Evolutionary conservation across 2,329 filamentous ascomycete genomes (phyloP), one percentile per base, ranked within the genome.

Genomic region (Aspergillus sclerotialis): DNA sequence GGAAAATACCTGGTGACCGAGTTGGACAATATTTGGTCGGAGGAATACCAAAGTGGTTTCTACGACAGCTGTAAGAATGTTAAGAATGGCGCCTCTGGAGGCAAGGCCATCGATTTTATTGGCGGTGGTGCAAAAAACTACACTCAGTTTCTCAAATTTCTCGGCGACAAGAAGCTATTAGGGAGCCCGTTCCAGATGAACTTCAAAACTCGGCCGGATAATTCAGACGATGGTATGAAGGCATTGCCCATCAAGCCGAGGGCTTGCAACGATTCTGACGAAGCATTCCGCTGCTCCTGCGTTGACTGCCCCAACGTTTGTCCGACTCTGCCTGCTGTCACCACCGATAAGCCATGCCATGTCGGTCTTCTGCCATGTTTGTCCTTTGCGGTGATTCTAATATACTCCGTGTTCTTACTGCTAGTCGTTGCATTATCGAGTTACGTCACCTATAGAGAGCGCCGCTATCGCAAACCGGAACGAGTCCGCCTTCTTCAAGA

Each of bases 181-280:
- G 93, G 93, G 4, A 96, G 90, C 37, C 92, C 92, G 0, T 98
- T 98, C 62, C 92, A 98, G 67, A 95, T 98, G 67, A 93, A 98
- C 68, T 98, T 92, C 50, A 47, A 51, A 30, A 65, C 90, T 77
- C 7, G 67, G 63, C 44, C 76, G 61, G 39, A 67, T 61, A 60
- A 74, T 6, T 77, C 80, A 43, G 60, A 70, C 8, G 72, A 77
- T 0, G 70, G 67, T n/a, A 93, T 96, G 83, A 57, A 72, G 7
- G 69, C 87, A 1, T 68, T 81, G 44, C 66, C 83, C 21, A 82
- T 88, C 64, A 76, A 68, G 34, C 76, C 88, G 0, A 90, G 92
- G 61, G 80, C 82, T 36, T 98, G 92, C 70, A 94, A 95, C 58
- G 88, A 90, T 46, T 77, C 84, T 24, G 86, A 96, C 48, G 79